A percentile compares a stretch with the other conserved stretches of the same genome.
phyloP scores from a whole-genome alignment of 495 filamentous ascomycete genomes.

The Paragyromitra xinjiangensis region DNA sequence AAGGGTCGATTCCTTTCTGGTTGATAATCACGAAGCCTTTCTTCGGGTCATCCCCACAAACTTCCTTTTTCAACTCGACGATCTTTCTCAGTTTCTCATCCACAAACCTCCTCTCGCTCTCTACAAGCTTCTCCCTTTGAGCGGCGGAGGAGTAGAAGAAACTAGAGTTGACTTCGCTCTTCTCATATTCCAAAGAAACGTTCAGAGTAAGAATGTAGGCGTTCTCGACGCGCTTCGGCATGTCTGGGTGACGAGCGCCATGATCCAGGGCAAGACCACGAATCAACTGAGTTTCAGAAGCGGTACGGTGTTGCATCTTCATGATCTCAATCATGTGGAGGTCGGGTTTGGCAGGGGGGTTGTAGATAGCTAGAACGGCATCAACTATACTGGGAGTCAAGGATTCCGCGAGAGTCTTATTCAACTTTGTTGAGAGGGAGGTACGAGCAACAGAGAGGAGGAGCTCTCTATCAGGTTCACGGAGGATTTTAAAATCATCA shows the following conservation, averaged over 20 bases:
- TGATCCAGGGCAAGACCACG: slow-evolving; percentile 92
- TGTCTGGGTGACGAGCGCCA: slow-evolving; percentile 95
- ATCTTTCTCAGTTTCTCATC: slow-evolving; percentile 98
- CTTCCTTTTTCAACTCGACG: slow-evolving; percentile 96
- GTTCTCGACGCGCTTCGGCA: slow-evolving; percentile 96
- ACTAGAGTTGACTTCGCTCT: slow-evolving; percentile 97
- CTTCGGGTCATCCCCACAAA: slow-evolving; percentile 92
- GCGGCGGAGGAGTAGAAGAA: slow-evolving; percentile 99
- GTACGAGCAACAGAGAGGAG: slow-evolving; percentile 92
- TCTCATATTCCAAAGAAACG: slow-evolving; percentile 97
- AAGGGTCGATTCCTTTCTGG: slow-evolving; percentile 98
- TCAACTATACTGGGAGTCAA: slow-evolving; percentile 95
- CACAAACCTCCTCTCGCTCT: slow-evolving; percentile 94
- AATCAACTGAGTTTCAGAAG: slow-evolving; percentile 95
- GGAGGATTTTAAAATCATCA: slow-evolving; percentile 87
- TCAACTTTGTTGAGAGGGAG: slow-evolving; percentile 93
- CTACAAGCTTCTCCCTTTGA: slow-evolving; percentile 95
- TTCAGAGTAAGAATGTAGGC: slow-evolving; percentile 95
- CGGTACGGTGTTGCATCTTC: slow-evolving; percentile 99
- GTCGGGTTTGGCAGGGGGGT: slow-evolving; percentile 88
- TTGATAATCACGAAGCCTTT: slow-evolving; percentile 98
- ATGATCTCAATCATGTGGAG: slow-evolving; percentile 99
- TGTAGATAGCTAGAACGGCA: slow-evolving; percentile 91
- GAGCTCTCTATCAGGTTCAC: slow-evolving; percentile 89
- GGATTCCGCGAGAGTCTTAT: slow-evolving; percentile 83